Evolutionary conservation across 129 eudicot species (phyloP).

Genomic region (Ambrosia artemisiifolia): DNA sequence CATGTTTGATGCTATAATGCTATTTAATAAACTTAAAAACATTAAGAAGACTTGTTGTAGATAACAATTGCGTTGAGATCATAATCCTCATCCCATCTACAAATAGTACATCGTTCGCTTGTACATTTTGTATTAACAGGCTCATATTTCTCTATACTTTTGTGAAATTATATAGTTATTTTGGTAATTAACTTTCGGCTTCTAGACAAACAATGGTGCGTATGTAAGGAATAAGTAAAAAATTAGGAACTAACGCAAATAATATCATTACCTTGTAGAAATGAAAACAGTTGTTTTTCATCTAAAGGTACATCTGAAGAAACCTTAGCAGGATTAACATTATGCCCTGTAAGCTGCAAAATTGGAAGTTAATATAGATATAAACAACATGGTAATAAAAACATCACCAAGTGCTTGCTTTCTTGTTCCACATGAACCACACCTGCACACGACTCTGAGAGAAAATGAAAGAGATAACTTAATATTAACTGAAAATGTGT

Average conservation of each 20-base stretch:
- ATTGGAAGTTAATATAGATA: constrained; percentile 8
- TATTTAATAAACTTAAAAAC: not conserved
- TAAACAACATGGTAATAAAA: not conserved
- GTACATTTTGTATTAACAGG: constrained; percentile 80
- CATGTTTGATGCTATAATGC: not conserved
- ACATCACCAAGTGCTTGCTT: constrained; percentile 55
- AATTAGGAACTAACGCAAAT: constrained; percentile 5
- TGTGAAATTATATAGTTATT: constrained; percentile 1
- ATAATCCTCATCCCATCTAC: constrained; percentile 94
- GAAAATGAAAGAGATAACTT: constrained; percentile 4
- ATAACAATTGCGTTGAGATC: constrained; percentile 75
- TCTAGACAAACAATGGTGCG: not conserved
- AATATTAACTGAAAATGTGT: not conserved
- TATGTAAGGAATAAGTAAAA: not conserved
- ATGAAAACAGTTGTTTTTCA: constrained; percentile 42
- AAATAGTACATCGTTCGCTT: constrained; percentile 77
- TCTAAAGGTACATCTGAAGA: constrained; percentile 37
- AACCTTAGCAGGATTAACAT: constrained; percentile 16
- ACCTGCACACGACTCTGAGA: constrained; percentile 68
- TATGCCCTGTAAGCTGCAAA: constrained; percentile 51
- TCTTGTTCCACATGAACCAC: constrained; percentile 82
- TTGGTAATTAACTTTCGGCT: not conserved
- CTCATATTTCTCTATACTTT: constrained; percentile 53
- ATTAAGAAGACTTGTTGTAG: constrained; percentile 61
- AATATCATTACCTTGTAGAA: constrained; percentile 69